A percentile compares a stretch with the other conserved stretches of the same genome.
These are phyloP conservation scores for Hypoxylon sp. DNA, from an alignment of 2,329 filamentous ascomycete genomes.

Conservation along the genomic window DNA sequence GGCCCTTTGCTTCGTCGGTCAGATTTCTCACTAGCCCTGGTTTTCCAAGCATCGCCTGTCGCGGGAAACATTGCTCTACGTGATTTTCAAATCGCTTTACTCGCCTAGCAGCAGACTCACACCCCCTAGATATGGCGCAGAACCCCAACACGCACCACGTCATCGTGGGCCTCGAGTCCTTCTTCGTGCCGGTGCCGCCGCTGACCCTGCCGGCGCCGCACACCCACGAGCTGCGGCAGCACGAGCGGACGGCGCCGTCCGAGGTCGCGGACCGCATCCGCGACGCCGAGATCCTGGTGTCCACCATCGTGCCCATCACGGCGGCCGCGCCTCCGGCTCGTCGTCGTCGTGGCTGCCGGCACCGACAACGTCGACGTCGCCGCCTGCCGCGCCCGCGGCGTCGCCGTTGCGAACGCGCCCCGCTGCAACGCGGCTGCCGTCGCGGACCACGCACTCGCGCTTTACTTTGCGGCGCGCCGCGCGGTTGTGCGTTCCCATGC, in stretches of 20 bases:
- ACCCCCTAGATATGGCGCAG: conserved; percentile 17
- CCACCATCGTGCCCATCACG: conserved; percentile 45
- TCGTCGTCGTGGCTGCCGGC: conserved; percentile 49
- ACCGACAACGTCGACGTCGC: conserved; percentile 49
- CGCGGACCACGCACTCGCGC: conserved; percentile 57
- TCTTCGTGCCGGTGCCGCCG: conserved; percentile 42
- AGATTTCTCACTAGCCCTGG: not conserved
- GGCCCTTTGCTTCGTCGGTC: not conserved
- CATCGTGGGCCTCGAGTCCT: conserved; percentile 48
- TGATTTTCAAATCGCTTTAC: not conserved
- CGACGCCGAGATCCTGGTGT: conserved; percentile 50
- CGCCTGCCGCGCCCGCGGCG: conserved; percentile 44
- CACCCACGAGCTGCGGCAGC: conserved; percentile 44
- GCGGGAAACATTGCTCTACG: no score
- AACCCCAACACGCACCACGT: conserved; percentile 39
- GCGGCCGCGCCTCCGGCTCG: conserved; percentile 45
- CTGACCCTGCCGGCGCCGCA: conserved; percentile 43
- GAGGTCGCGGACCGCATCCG: conserved; percentile 44
- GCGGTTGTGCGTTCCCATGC: conserved; percentile 46
- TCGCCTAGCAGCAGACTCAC: not conserved
- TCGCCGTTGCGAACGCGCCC: conserved; percentile 49
- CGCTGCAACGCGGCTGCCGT: conserved; percentile 49
- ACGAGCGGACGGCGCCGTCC: conserved; percentile 38
- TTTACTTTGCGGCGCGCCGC: conserved; percentile 53
- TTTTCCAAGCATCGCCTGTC: not conserved